Conservation (phyloP, 2,329 filamentous ascomycete species). For the Sporothrix pallida region DNA sequence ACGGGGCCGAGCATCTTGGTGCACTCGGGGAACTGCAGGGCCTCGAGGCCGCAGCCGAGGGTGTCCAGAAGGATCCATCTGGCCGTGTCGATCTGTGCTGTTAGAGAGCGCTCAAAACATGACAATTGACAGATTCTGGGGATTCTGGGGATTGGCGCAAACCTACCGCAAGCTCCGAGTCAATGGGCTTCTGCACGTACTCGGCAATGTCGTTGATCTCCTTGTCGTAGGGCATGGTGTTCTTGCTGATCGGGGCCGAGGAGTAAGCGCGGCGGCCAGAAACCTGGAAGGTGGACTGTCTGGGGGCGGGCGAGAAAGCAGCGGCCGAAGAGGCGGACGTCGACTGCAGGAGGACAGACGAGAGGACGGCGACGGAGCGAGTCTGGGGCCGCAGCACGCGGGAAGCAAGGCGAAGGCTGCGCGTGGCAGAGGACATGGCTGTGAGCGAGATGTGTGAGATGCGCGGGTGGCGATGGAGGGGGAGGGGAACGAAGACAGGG, state of each 20-base stretch:
- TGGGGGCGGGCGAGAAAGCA: slow-evolving; percentile 44
- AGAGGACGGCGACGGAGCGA: slow-evolving; percentile 41
- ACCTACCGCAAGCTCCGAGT: slow-evolving; percentile 90
- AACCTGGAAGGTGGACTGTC: slow-evolving; percentile 52
- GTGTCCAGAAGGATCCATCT: slow-evolving; percentile 97
- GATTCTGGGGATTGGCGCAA: no score
- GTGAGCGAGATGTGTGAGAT: slow-evolving; percentile 34
- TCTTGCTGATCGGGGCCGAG: slow-evolving; percentile 57
- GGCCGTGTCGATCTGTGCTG: slow-evolving; percentile 76
- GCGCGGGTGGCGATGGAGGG: neutral
- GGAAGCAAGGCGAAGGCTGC: slow-evolving; percentile 60
- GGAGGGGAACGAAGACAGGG: neutral
- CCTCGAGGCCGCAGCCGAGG: slow-evolving; percentile 94
- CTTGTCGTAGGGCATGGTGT: slow-evolving; percentile 74
- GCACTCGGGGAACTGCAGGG: slow-evolving; percentile 93
- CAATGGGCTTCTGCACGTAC: slow-evolving; percentile 90
- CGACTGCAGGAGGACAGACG: slow-evolving; percentile 45
- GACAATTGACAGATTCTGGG: neutral
- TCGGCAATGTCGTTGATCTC: slow-evolving; percentile 94
- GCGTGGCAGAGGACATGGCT: slow-evolving; percentile 60
- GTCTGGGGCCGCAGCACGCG: slow-evolving; percentile 58
- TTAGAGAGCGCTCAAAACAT: neutral
- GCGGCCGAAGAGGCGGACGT: slow-evolving; percentile 42
- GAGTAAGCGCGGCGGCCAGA: slow-evolving; percentile 56
- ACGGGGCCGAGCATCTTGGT: slow-evolving; percentile 91